Evolutionary conservation across 306 rosid species (phyloP).

Genomic region (Acacia acuminata): DNA sequence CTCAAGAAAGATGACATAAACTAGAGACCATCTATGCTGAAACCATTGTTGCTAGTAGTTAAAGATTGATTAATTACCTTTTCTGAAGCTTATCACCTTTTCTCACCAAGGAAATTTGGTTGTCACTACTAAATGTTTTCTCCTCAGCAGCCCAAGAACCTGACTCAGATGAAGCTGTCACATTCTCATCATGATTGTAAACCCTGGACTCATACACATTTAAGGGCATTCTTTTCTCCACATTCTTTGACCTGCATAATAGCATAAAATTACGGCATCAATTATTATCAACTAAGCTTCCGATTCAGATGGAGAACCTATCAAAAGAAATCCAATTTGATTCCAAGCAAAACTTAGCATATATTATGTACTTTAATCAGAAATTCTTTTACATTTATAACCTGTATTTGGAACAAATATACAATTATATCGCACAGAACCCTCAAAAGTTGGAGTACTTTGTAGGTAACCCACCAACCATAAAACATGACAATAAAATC

Average conservation of each 20-base stretch:
- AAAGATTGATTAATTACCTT: constrained; percentile 39
- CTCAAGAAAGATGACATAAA: neutral
- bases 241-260: constrained; percentile 47
- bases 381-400: neutral
- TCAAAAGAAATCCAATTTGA: constrained; percentile 17
- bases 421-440: neutral
- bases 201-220: constrained; percentile 44
- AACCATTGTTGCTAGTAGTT: neutral
- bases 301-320: constrained; percentile 12
- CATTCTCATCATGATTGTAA: constrained; percentile 45
- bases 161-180: constrained; percentile 61
- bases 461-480: neutral
- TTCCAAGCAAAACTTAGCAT: neutral
- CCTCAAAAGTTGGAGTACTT: neutral
- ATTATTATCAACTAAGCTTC: constrained; percentile 1
- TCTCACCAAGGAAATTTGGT: constrained; percentile 51
- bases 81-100: constrained; percentile 43
- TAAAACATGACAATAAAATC: neutral
- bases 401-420: neutral
- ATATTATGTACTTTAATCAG: neutral
- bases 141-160: constrained; percentile 65
- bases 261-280: constrained; percentile 26
- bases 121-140: constrained; percentile 69
- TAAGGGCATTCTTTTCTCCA: constrained; percentile 41
- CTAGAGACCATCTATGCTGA: constrained; percentile 5